Evolutionary conservation across 1,284 basidiomycete genomes (phyloP), one percentile per base, ranked within the genome.

Genomic region (Apiotrichum porosum): DNA sequence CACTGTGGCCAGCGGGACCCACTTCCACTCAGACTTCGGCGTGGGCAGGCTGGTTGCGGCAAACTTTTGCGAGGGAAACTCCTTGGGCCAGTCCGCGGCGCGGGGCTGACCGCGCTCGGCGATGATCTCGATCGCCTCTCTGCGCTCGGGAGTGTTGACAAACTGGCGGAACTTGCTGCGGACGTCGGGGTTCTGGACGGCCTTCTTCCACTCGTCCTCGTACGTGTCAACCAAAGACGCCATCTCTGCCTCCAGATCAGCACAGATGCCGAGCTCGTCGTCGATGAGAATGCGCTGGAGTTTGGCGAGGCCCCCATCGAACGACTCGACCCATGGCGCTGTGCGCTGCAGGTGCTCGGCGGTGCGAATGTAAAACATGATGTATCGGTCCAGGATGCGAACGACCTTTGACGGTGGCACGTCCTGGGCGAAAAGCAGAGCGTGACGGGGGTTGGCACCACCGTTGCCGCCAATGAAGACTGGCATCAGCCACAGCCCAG

Each of bases 401-500:
- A 84, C 66, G 24, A 84, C 83, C 55, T 80, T 80, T 21, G 78
- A 79, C 1, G 80, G 81, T 0, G 81, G 81, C 0, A 84, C 83
- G 57, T 81, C 79, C 47, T 66, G 77, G 0, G 76, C 78, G 43
- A 81, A 77, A 6, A 82, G 66, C 15, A 75, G 73, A 3, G 77
- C 79, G 58, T 83, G 80, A 28, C 78, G 75, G 8, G 85, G 85
- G 50, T 77, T 83, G 4, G 82, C 80, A 33, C 85, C 85, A 9
- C 84, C 85, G 60, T 88, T 87, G 5, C 85, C 85, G 38, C 82
- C 83, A 9, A 87, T 72, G 60, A 80, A 86, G 43, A 87, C 82
- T 80, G 61, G 47, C 47, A 55, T 61, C 42, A 52, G 50, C 47
- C 18, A n/a, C 3, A 21, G 19, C 12, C 6, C 18, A 15, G 23